Evolutionary conservation across 129 eudicot species (phyloP), one percentile per base, ranked within the genome.

Genomic region (Helianthus tuberosus): DNA sequence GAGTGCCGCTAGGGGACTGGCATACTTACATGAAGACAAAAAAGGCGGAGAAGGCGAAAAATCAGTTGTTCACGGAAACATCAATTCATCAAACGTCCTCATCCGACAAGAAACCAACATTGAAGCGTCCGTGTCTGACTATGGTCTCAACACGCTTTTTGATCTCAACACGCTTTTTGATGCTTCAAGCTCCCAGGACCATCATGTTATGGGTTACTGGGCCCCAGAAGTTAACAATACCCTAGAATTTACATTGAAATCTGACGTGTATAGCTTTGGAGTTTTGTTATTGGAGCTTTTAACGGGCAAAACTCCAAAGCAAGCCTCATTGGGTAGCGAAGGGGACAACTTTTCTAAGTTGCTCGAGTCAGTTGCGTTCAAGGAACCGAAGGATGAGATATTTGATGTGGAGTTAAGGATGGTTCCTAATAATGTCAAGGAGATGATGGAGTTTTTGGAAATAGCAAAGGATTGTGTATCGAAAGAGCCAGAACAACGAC

Each of bases 211-310:
- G 4, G 39, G 15, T 32, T 61, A 61, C 10, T 0, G 3, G 46
- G 66, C 66, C 44, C 66, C 66, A 13, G 66, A 61, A 61, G 17
- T 60, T 61, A 4, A 29, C 4, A 11, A 32, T 1, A 61, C 20
- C 10, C 46, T 0, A 13, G 5, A 29, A 2, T 5, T 60, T 44
- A 27, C 66, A 13, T 12, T 32, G 0, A 3, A 61, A 35, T 61
- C 66, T 61, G 66, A 61, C 14, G 66, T 61, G 44, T 61, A 61
- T 61, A 35, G 66, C 66, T 61, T 61, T 61, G 66, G 66, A 10
- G 66, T 61, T 61, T 32, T 61, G 11, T 14, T 61, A 61, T 13
- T 61, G 11, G 46, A 61, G 66, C 44, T 61, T 61, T 61, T 61
- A 61, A 32, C 66, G 1, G 17, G 46, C 4, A 32, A 61, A 61